A percentile compares a stretch with the other conserved stretches of the same genome.
Evolutionary conservation across 495 filamentous ascomycete species (phyloP).

Genomic region (Schizothecium vesticola): DNA sequence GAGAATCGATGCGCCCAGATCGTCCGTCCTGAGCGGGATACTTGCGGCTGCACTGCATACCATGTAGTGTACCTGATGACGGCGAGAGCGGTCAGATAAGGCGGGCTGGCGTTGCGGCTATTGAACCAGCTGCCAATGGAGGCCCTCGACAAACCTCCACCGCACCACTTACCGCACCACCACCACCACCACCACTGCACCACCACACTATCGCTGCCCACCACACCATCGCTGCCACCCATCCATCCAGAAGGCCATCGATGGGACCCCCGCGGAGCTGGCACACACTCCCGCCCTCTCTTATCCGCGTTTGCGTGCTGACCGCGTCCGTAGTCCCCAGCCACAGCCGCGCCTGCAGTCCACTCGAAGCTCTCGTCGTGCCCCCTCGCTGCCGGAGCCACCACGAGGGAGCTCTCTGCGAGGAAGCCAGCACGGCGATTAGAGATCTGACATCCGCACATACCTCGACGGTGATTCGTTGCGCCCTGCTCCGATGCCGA

Average conservation of each 20-base stretch:
- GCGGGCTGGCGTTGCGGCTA: background rate
- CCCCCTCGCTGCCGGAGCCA: background rate
- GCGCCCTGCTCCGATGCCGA: background rate
- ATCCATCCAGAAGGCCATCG: background rate
- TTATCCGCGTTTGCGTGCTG: slow-evolving; percentile 8
- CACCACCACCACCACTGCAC: background rate
- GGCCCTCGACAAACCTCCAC: background rate
- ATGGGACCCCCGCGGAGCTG: slow-evolving; percentile 5
- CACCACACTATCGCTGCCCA: background rate
- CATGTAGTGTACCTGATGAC: background rate
- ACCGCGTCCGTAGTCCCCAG: slow-evolving; percentile 4
- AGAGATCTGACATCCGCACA: slow-evolving; percentile 6
- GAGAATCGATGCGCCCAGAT: background rate
- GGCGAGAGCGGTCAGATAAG: slow-evolving; percentile 6
- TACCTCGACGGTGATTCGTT: background rate
- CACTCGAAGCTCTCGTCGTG: background rate
- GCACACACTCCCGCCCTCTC: background rate
- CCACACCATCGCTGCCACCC: background rate
- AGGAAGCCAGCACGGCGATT: slow-evolving; percentile 7
- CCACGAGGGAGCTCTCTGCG: background rate
- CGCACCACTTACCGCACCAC: background rate
- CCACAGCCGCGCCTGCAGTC: slow-evolving; percentile 11
- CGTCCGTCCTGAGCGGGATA: background rate
- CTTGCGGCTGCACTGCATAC: background rate
- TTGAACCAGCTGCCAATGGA: background rate